Evolutionary conservation across 176 grass and related monocot species (phyloP).

Genomic region (Otatea glauca): DNA sequence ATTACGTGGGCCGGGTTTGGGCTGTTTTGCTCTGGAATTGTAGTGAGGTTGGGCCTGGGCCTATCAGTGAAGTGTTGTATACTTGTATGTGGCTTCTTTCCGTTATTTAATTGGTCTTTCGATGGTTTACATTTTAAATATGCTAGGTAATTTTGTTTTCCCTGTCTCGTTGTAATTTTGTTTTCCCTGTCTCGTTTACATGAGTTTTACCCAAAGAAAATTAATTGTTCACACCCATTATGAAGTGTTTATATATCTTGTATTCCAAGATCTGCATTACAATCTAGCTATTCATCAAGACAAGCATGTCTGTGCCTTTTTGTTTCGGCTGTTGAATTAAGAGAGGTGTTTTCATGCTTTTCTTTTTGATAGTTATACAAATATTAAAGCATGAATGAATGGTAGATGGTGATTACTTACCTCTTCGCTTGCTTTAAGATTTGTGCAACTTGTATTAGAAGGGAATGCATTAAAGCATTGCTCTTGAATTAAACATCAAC

Average conservation of each 20-base stretch:
- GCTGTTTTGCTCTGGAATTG: neutral
- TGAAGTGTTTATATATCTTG: neutral
- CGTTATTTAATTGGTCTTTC: neutral
- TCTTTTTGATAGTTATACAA: no score
- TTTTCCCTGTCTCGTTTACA: neutral
- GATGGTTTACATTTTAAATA: neutral
- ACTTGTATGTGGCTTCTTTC: neutral
- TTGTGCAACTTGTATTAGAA: no score
- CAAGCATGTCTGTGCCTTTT: no score
- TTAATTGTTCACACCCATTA: neutral
- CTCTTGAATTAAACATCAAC: neutral
- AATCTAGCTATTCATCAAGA: no score
- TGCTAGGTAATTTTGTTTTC: neutral
- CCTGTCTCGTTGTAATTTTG: neutral
- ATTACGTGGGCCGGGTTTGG: neutral
- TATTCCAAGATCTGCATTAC: no score
- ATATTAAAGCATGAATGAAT: no score
- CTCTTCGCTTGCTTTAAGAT: no score
- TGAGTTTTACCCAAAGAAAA: neutral
- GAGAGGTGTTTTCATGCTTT: no score
- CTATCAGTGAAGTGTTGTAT: neutral
- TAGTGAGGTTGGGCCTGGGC: neutral
- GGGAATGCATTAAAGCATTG: no score
- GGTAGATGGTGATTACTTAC: no score
- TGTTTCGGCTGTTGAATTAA: no score